Conservation (phyloP, 345 rosid species). For the Psidium friedrichsthalianum region DNA sequence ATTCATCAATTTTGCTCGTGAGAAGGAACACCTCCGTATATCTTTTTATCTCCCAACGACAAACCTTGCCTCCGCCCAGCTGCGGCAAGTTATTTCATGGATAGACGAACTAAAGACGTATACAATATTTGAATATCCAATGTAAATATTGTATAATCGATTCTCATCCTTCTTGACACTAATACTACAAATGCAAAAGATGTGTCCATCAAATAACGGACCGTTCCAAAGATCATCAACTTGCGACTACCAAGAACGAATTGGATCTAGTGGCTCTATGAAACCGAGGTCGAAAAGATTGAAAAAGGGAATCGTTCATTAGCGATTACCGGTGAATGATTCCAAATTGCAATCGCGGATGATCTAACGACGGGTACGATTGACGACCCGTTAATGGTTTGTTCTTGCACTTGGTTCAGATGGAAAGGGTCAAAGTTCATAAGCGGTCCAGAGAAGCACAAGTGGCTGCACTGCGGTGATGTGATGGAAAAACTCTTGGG, state of each 20-base stretch:
- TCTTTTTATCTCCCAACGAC: too few relatives aligned
- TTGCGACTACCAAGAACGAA: not conserved
- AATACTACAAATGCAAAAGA: not conserved
- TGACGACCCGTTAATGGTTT: not conserved
- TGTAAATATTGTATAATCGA: not conserved
- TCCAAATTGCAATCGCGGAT: not conserved
- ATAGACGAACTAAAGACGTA: not conserved
- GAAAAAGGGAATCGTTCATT: not conserved
- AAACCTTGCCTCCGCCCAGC: not conserved
- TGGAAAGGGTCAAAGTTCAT: not conserved
- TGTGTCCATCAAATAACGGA: not conserved
- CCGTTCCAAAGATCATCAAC: not conserved
- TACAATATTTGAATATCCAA: not conserved
- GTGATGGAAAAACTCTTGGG: not conserved
- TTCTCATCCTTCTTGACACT: not conserved
- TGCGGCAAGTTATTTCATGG: not conserved
- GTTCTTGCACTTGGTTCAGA: not conserved
- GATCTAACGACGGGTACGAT: not conserved
- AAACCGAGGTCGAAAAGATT: not conserved
- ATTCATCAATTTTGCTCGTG: not conserved
- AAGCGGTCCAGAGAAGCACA: not conserved
- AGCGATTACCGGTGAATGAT: not conserved
- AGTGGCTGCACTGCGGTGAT: not conserved
- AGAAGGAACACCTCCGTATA: not conserved
- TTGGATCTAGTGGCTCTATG: not conserved